Base-by-base conservation (phyloP, 2,329 filamentous ascomycete genomes). In the Huntiella bhutanensis region DNA sequence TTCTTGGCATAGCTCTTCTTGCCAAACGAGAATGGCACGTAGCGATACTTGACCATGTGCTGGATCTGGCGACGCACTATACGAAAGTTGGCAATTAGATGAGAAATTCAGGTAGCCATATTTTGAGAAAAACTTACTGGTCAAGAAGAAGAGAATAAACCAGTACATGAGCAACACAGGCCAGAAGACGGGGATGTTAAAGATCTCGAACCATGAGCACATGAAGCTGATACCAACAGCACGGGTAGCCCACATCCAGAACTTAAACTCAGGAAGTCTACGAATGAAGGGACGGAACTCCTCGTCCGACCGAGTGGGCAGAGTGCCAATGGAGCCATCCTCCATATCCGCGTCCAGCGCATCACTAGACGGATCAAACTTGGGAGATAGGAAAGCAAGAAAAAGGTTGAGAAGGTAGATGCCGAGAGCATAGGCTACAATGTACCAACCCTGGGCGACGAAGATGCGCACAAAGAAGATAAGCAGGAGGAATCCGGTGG, bases 1-100 rank as follows among this genome's bases (percentile, higher is more conserved):
- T 68, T 72, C 67, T 77, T 80, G 59, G 63, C 68, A 62, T 91
- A 92, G 59, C 75, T 78, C 53, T 82, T 71, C 75, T 95, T 95
- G 63, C 87, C 87, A 54, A 93, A 77, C 36, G 83, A 80, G 67
- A 95, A 94, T 36, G 87, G 86, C 28, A 94, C 86, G 60, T 94
- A 98, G 66, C 88, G 84, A 70, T 96, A 98, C 70, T 96, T 98
- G 73, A 98, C 88, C 91, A 98, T 98, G 68, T 96, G 91, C 68
- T 98, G 91, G 56, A 98, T 98, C 68, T 98, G 91, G 70, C 91
- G 84, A 64, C 91, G 78, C 91, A 98, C 86, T 93, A 55, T 34
- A 15, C 17, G 5, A 17, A 36, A 13, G 45, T 47, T 46, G 33
- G 40, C 12, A 13, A 10, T 36, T 19, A 41, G 33, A 22, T 33